Evolutionary conservation across 1,284 basidiomycete genomes (phyloP), one percentile per base, ranked within the genome.

Genomic region (Amylostereum chailletii): DNA sequence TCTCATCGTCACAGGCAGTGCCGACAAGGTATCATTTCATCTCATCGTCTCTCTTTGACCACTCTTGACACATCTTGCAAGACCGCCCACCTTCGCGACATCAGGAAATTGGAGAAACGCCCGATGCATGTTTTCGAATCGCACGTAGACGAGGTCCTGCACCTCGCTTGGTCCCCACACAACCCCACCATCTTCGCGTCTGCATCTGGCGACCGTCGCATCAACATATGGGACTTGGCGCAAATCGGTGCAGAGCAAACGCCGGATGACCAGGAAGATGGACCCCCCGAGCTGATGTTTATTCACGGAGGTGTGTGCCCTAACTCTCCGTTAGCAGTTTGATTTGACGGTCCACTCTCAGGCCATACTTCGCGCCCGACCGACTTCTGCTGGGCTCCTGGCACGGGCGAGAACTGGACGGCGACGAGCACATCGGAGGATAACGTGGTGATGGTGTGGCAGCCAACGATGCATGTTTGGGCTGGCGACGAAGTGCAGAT

Each of bases 261-360:
- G 0, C 94, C 95, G 2, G 95, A 99, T 58, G 95, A 99, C 62
- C 90, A 93, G 47, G 96, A 99, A 66, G 95, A 99, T 62, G 95
- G 96, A 56, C 84, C 96, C 3, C 94, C 95, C 3, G 94, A 97
- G 66, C 70, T 96, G 51, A 69, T 96, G 56, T 97, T 97, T 64
- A 79, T 95, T 43, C 93, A 96, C 59, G 93, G 94, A 58, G 91
- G 89, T 81, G 69, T 50, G 69, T 60, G 43, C 47, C 39, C 32
- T 44, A 30, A 27, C 32, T 29, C 8, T 4, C 11, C 19, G 33
- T 32, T 26, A 50, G 42, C 38, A 37, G 11, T 49, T 32, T 46
- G 48, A 4, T 56, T 34, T 32, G 31, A 42, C 42, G 34, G 51
- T 29, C 4, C 42, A 7, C 30, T 5, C 34, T 9, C 51, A 87